Conservation (phyloP, 1,284 basidiomycete genomes). For the Somion occarium region DNA sequence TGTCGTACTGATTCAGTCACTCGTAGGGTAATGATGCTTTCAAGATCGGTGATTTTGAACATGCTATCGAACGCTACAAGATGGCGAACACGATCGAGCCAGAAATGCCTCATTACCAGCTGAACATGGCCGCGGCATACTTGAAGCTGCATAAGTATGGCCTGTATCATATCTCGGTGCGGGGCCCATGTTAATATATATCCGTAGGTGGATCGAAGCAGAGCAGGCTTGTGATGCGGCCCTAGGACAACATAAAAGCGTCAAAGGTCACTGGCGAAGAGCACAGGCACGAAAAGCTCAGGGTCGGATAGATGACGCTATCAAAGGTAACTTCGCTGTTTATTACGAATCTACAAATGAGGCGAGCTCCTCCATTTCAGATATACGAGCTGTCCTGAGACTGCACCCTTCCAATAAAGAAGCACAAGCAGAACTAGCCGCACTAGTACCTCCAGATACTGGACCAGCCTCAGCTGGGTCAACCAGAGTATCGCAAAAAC, state of each 20-base stretch:
- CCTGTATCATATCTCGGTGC: slow-evolving; percentile 6
- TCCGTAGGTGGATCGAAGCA: slow-evolving; percentile 57
- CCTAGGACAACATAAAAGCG: slow-evolving; percentile 55
- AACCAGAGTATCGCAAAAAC: not conserved
- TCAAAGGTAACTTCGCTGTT: slow-evolving; percentile 38
- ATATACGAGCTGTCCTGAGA: slow-evolving; percentile 52
- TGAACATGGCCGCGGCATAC: slow-evolving; percentile 67
- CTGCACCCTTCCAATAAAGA: slow-evolving; percentile 58
- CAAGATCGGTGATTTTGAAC: slow-evolving; percentile 49
- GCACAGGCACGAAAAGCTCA: slow-evolving; percentile 60
- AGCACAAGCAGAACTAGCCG: slow-evolving; percentile 47
- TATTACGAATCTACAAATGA: not conserved
- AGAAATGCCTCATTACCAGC: slow-evolving; percentile 65
- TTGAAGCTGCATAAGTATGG: slow-evolving; percentile 60
- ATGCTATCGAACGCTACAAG: slow-evolving; percentile 53
- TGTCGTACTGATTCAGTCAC: slow-evolving; percentile 6
- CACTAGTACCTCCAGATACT: slow-evolving; percentile 31
- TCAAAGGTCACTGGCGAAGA: slow-evolving; percentile 62
- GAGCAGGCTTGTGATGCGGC: slow-evolving; percentile 62
- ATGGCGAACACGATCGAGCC: slow-evolving; percentile 57
- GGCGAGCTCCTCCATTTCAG: slow-evolving; percentile 25
- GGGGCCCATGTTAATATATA: not conserved
- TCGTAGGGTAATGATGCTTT: slow-evolving; percentile 60
- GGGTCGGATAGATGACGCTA: slow-evolving; percentile 51
- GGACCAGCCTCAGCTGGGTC: slow-evolving; percentile 8